Percentiles rank a stretch among this genome's conserved stretches.
phyloP scores from a whole-genome alignment of 768 basidiomycete species.

The Paxillus rubicundulus region DNA sequence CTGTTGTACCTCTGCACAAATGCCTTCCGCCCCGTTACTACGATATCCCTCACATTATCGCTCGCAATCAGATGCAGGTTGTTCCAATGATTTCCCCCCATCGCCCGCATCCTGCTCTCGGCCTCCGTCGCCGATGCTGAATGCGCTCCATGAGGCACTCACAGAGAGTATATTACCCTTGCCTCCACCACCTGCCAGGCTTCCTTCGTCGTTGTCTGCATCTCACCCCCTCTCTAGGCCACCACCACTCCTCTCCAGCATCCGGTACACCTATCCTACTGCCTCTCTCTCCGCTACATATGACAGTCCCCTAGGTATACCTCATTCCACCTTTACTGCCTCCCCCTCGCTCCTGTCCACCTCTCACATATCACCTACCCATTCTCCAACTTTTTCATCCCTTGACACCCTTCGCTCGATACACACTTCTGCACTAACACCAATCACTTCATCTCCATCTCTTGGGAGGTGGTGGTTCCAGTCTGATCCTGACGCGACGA shows the following conservation, averaged over 20 bases:
- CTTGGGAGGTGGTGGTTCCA: slow-evolving; percentile 51
- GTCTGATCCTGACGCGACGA: slow-evolving; percentile 31
- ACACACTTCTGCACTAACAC: slow-evolving; percentile 29
- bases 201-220: slow-evolving; percentile 36
- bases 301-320: slow-evolving; percentile 4
- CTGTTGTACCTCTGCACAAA: slow-evolving; percentile 5
- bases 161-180: slow-evolving; percentile 39
- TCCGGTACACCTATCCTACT: slow-evolving; percentile 63
- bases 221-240: slow-evolving; percentile 38
- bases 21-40: slow-evolving; percentile 15
- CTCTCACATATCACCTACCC: slow-evolving; percentile 27
- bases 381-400: slow-evolving; percentile 49
- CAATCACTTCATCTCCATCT: slow-evolving; percentile 21
- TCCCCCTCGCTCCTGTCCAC: slow-evolving; percentile 17
- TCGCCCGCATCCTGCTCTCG: slow-evolving; percentile 9
- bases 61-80: not conserved
- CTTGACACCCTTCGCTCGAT: slow-evolving; percentile 56
- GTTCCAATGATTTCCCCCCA: not conserved
- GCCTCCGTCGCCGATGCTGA: slow-evolving; percentile 40
- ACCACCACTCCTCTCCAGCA: slow-evolving; percentile 51
- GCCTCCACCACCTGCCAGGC: slow-evolving; percentile 43
- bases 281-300: slow-evolving; percentile 49
- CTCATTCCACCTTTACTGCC: slow-evolving; percentile 8
- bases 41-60: slow-evolving; percentile 12
- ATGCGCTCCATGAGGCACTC: slow-evolving; percentile 46